phyloP scores from a whole-genome alignment of 2,329 filamentous ascomycete species.

The Grosmannia serpens region DNA sequence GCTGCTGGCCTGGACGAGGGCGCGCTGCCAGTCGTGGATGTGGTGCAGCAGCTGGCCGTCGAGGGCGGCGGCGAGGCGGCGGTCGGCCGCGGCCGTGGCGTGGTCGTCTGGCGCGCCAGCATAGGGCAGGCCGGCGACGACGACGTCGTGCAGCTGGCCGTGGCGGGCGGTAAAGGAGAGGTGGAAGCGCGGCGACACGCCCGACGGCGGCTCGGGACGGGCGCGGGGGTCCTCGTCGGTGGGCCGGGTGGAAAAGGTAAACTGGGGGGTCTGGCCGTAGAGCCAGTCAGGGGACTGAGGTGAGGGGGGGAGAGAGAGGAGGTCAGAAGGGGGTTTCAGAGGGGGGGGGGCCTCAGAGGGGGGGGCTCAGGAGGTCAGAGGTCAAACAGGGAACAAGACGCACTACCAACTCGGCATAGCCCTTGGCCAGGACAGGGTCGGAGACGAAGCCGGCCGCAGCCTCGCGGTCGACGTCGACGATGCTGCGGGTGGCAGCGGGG shows the following conservation, averaged over 20 bases:
- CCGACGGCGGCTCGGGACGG: conserved; percentile 36
- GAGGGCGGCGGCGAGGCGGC: conserved; percentile 11
- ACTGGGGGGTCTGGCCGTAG: conserved; percentile 76
- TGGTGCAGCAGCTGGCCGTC: conserved; percentile 15
- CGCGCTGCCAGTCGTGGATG: conserved; percentile 18
- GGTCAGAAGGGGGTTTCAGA: background rate
- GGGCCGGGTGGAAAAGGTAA: conserved; percentile 55
- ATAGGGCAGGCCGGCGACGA: conserved; percentile 15
- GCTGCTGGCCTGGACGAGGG: conserved; percentile 11
- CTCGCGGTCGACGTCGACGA: conserved; percentile 32
- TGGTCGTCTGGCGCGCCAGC: conserved; percentile 1
- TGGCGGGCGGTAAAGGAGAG: conserved; percentile 26
- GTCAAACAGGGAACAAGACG: background rate
- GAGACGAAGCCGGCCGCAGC: conserved; percentile 35
- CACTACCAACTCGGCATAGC: conserved; percentile 42
- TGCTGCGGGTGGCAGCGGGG: conserved; percentile 15
- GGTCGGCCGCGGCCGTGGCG: conserved; percentile 3
- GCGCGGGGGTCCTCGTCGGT: conserved; percentile 46
- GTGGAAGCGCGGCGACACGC: conserved; percentile 28
- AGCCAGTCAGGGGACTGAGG: conserved; percentile 58
- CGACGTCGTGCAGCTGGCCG: conserved; percentile 22
- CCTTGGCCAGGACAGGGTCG: conserved; percentile 32
- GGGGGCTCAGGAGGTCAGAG: background rate
- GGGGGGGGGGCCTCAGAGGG: background rate
- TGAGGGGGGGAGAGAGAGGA: background rate